Evolutionary conservation across 306 rosid species (phyloP).

Genomic region (Quercus bicolor): DNA sequence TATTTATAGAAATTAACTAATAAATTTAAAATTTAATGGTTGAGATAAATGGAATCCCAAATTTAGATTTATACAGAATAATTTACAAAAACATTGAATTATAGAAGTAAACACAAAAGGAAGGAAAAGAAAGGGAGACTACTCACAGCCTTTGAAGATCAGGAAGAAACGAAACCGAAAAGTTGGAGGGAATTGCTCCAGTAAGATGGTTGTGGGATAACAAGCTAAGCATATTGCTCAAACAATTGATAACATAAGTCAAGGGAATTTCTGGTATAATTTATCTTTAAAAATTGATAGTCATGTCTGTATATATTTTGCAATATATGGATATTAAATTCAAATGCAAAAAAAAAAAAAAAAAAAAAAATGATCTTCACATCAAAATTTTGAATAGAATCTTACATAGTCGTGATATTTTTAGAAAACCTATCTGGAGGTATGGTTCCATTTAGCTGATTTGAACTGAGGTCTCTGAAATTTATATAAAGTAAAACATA

Average conservation of each 20-base stretch:
- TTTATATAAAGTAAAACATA: conserved; percentile 21
- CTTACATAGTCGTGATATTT: conserved; percentile 84
- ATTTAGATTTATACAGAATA: background rate
- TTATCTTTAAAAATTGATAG: background rate
- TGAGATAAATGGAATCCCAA: background rate
- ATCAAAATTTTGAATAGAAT: conserved; percentile 30
- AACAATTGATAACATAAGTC: conserved; percentile 1
- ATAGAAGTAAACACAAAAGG: background rate
- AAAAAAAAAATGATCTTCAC: background rate
- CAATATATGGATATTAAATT: background rate
- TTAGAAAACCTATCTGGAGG: conserved; percentile 52
- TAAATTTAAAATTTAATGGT: background rate
- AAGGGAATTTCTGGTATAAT: conserved; percentile 3
- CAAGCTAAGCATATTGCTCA: conserved; percentile 47
- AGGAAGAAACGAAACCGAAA: conserved; percentile 51
- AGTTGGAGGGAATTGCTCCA: conserved; percentile 60
- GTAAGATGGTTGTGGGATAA: conserved; percentile 71
- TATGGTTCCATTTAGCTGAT: conserved; percentile 66
- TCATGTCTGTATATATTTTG: background rate
- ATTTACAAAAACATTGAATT: background rate
- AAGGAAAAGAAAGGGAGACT: too few species aligned
- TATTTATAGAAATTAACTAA: background rate
- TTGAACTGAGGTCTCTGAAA: conserved; percentile 82
- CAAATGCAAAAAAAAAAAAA: background rate
- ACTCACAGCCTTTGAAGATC: conserved; percentile 78